Base-by-base conservation (phyloP, 202 grass and related monocot genomes). In the Dendrocalamus latiflorus region DNA sequence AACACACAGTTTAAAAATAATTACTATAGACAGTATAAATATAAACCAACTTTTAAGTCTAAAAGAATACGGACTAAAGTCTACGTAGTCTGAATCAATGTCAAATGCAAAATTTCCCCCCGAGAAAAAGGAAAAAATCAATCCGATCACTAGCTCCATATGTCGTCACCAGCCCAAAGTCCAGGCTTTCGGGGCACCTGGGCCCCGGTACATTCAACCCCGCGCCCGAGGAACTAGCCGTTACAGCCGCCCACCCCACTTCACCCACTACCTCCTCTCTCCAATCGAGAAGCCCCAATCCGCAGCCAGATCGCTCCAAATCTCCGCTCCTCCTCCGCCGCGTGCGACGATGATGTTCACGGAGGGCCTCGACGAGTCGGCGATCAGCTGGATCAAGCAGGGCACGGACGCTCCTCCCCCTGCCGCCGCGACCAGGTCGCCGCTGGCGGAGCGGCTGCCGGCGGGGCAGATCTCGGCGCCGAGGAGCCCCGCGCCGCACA, bases 351-450 rank as follows among this genome's bases (percentile, higher is more conserved):
- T 91, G 87, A 92, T 98, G 83, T 98, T 98, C 86, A 98, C 92
- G 30, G 95, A 98, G 76, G 95, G 95, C 49, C 89, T 98, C 34
- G 95, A 98, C 48, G 95, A 98, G 90, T 91, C 78, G 16, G 92
- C 92, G 66, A 98, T 98, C 86, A 90, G 87, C 83, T 98, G 95
- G 95, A 86, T 98, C 47, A 98, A 98, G 70, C 88, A 89, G 87
- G 92, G 87, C 56, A 77, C 77, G 55, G 82, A 64, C 28, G 43
- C 71, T 24, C 77, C 82, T 2, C 53, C 81, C 2, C 70, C 70
- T 0, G n/a, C 82, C 28, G 25, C 63, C 24, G 65, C 65, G 10
- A 1, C 41, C 33, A 81, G 91, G 69, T 91, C 86, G 2, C 90
- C 92, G 41, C 70, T 94, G 63, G 70, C 72, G 18, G 92, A 89